phyloP scores from a whole-genome alignment of 2,329 filamentous ascomycete genomes.

The Pseudogymnoascus sp. region DNA sequence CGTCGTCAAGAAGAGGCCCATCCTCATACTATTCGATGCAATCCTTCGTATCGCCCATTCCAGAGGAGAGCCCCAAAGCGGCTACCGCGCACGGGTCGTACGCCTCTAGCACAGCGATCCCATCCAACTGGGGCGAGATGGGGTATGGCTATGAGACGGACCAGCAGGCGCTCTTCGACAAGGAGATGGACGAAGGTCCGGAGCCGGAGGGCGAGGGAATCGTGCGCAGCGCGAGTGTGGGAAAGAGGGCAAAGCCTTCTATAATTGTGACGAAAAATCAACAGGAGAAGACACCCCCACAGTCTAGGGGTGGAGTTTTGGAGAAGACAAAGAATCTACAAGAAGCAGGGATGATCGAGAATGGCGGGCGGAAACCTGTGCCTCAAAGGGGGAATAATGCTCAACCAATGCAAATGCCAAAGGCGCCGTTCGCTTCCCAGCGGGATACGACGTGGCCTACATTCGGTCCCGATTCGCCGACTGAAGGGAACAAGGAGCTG shows the following conservation, averaged over 20 bases:
- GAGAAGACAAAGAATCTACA: neutral
- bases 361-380: neutral
- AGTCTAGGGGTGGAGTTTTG: neutral
- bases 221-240: conserved; percentile 55
- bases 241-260: conserved; percentile 52
- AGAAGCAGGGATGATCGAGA: neutral
- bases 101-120: conserved; percentile 66
- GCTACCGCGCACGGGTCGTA: conserved; percentile 55
- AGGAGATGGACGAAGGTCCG: conserved; percentile 23
- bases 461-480: neutral
- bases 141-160: conserved; percentile 22
- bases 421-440: neutral
- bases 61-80: conserved; percentile 55
- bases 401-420: no score
- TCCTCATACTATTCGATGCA: conserved; percentile 59
- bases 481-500: neutral
- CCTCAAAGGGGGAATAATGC: neutral
- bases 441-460: conserved; percentile 15
- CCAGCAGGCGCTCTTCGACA: conserved; percentile 14
- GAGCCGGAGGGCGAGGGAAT: conserved; percentile 34
- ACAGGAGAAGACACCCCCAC: neutral
- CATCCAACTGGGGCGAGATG: conserved; percentile 52
- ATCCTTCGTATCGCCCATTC: conserved; percentile 68
- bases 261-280: conserved; percentile 41
- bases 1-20: conserved; percentile 51